These are phyloP conservation scores for Magnaporthales sp. DNA, from an alignment of 2,329 filamentous ascomycete species.

Conservation along the genomic window DNA sequence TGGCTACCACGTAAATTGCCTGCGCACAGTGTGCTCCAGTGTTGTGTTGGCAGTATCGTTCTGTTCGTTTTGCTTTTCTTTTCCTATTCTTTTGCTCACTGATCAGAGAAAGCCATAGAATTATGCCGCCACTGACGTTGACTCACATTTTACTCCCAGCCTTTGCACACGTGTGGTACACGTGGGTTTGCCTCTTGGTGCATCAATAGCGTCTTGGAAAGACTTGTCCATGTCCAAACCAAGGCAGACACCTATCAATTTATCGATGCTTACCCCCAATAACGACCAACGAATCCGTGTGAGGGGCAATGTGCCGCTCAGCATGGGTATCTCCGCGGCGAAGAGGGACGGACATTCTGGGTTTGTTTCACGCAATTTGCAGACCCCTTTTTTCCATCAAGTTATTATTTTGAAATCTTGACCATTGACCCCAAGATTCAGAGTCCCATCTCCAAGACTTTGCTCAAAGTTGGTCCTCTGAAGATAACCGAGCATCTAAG, in stretches of 20 bases:
- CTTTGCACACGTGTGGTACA: neutral
- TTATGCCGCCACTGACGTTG: neutral
- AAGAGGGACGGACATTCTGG: neutral
- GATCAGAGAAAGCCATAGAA: no score
- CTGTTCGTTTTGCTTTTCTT: no score
- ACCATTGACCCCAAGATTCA: neutral
- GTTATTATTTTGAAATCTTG: neutral
- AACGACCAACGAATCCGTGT: neutral
- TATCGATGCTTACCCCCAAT: neutral
- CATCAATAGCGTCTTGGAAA: neutral
- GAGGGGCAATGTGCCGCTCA: neutral
- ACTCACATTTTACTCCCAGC: neutral
- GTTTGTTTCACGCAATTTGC: neutral
- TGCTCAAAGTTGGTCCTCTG: neutral
- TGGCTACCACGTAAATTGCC: neutral
- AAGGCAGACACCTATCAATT: neutral
- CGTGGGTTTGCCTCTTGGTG: neutral
- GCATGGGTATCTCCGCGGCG: neutral
- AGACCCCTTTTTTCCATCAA: neutral
- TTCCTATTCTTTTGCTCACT: no score
- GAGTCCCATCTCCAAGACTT: neutral
- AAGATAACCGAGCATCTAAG: neutral
- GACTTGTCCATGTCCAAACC: neutral
- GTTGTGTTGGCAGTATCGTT: no score
- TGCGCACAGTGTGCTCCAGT: neutral